A percentile compares a stretch with the other conserved stretches of the same genome.
These are phyloP conservation scores for Chlamydomonas sp. DNA, from an alignment of 139 green algal genomes.

Conservation along the genomic window DNA sequence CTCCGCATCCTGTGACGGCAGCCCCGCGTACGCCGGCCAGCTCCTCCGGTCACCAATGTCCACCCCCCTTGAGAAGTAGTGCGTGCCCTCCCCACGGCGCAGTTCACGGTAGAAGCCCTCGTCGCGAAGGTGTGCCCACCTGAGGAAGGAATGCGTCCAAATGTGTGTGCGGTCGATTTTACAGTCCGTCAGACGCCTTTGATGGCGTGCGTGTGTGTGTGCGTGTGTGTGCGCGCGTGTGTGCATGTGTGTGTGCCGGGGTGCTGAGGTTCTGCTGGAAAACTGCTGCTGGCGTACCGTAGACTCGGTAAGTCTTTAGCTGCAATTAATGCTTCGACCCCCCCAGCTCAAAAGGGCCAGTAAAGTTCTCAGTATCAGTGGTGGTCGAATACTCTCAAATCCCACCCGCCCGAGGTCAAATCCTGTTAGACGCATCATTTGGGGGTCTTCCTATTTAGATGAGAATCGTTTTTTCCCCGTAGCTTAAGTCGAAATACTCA, in stretches of 20 bases:
- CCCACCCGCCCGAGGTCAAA: no score
- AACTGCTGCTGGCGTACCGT: neutral
- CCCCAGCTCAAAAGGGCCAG: neutral
- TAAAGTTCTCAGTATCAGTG: neutral
- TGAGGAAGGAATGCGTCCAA: no score
- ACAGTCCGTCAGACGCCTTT: no score
- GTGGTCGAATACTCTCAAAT: neutral
- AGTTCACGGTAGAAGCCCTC: neutral
- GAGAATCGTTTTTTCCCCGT: neutral
- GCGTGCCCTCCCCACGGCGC: neutral
- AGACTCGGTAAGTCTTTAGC: no score
- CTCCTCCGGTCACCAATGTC: slow-evolving; percentile 7
- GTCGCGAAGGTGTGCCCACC: neutral
- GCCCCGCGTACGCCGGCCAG: neutral
- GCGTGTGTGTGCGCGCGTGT: no score
- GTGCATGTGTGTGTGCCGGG: neutral
- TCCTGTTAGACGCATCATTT: no score
- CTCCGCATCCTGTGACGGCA: neutral
- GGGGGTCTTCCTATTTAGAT: neutral
- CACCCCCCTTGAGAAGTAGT: neutral
- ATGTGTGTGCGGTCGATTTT: no score
- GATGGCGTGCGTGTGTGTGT: no score
- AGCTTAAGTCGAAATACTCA: neutral
- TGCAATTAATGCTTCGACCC: neutral
- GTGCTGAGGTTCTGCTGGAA: neutral